A percentile compares a stretch with the other conserved stretches of the same genome.
phyloP scores from a whole-genome alignment of 441 rosid genomes.

The Gossypium gossypioides region DNA sequence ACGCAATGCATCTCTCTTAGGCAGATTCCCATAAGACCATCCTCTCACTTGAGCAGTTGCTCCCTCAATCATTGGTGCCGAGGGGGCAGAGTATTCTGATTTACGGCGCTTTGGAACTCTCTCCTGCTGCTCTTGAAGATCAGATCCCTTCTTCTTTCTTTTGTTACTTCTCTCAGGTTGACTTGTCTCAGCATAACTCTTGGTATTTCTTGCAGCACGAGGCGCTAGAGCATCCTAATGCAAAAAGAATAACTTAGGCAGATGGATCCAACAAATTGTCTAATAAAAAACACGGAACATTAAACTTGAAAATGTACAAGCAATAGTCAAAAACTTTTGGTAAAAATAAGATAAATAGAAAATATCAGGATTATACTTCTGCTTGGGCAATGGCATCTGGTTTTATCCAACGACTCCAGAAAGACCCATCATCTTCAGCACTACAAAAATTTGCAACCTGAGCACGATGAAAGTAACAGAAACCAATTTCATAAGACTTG shows the following conservation, averaged over 20 bases:
- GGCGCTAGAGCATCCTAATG: slow-evolving; percentile 84
- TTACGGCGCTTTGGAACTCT: slow-evolving; percentile 78
- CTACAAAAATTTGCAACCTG: slow-evolving; percentile 90
- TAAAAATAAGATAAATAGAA: slow-evolving; percentile 13
- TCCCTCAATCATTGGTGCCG: slow-evolving; percentile 76
- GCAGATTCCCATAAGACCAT: slow-evolving; percentile 90
- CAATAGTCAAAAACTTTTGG: not conserved
- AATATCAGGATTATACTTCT: slow-evolving; percentile 44
- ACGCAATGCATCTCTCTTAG: slow-evolving; percentile 90
- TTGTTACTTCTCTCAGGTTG: slow-evolving; percentile 62
- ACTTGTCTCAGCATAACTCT: slow-evolving; percentile 80
- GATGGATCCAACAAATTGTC: not conserved
- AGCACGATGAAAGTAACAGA: slow-evolving; percentile 18
- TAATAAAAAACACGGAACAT: not conserved
- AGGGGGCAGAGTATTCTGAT: slow-evolving; percentile 55
- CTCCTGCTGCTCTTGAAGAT: slow-evolving; percentile 55
- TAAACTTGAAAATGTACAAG: not conserved
- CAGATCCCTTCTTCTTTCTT: slow-evolving; percentile 80
- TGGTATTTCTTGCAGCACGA: slow-evolving; percentile 86
- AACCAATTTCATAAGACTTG: not conserved
- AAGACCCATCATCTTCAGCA: slow-evolving; percentile 90
- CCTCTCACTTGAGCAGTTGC: slow-evolving; percentile 95
- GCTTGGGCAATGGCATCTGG: slow-evolving; percentile 86
- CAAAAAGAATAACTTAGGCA: slow-evolving; percentile 12
- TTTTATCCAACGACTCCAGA: slow-evolving; percentile 99